These are phyloP conservation scores for Dictyophora rubrovolvata DNA, from an alignment of 768 basidiomycete species.

Conservation along the genomic window DNA sequence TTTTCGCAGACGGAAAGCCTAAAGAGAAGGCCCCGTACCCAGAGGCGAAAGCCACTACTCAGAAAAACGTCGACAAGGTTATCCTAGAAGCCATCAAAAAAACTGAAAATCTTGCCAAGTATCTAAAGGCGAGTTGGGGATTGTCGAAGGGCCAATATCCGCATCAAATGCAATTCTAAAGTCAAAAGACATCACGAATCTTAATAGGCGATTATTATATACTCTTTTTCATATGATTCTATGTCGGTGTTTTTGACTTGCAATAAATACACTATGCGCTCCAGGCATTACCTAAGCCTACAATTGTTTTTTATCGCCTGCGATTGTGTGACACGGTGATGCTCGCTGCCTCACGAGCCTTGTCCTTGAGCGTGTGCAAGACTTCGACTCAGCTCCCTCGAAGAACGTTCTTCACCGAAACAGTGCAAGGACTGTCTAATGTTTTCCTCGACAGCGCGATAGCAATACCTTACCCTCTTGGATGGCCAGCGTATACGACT, in stretches of 20 bases:
- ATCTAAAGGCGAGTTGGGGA: conserved; percentile 87
- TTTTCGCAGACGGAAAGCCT: conserved; percentile 90
- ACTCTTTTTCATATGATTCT: conserved; percentile 15
- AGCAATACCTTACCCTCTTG: conserved; percentile 62
- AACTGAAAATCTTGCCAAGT: conserved; percentile 83
- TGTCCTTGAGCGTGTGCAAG: not conserved
- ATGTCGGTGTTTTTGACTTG: conserved; percentile 26
- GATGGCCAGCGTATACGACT: conserved; percentile 59
- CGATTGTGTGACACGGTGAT: not conserved
- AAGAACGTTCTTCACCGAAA: conserved; percentile 5
- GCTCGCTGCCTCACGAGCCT: not conserved
- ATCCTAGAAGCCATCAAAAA: conserved; percentile 82
- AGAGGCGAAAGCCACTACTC: conserved; percentile 78
- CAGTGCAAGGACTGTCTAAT: conserved; percentile 31
- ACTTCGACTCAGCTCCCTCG: not conserved
- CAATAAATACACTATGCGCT: conserved; percentile 19
- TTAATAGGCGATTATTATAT: conserved; percentile 12
- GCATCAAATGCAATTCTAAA: conserved; percentile 84
- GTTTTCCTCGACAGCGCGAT: conserved; percentile 69
- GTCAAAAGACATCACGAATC: conserved; percentile 7
- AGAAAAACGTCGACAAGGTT: conserved; percentile 77
- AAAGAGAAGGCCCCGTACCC: conserved; percentile 83
- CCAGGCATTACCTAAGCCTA: not conserved
- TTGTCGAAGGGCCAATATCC: conserved; percentile 96
- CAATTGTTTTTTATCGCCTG: not conserved